Base-by-base conservation (phyloP, 768 basidiomycete species). In the Hericium erinaceus region DNA sequence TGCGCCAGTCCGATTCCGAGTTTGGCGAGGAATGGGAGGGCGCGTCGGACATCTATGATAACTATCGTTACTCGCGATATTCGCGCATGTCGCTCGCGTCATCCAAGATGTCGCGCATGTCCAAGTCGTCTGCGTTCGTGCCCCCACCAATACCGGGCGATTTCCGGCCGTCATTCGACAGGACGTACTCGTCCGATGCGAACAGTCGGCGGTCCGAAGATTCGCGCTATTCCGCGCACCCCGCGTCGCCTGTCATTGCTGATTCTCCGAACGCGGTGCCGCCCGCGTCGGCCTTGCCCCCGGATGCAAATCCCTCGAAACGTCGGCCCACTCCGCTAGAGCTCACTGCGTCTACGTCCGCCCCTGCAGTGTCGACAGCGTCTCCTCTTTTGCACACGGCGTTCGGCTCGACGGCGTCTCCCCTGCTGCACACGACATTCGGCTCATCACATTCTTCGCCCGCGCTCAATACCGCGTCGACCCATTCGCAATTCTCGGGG, bases 1-100 rank as follows among this genome's bases (percentile, higher is more conserved):
- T 22, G 16, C 44, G 44, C n/a, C 49, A 51, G 8, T 16, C 60
- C 7, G 56, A 48, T 2, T 64, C 64, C 16, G 63, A 62, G 13
- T 62, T 59, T 56, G 72, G 71, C 1, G 73, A 75, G 33, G 73
- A 84, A 55, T 88, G 86, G 81, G 87, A 89, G 55, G 81, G 80
- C 22, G 82, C 79, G 9, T 77, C 76, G 1, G 85, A 89, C 61
- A 89, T 91, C 53, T 91, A 91, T 60, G 89, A 91, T 67, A 80
- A 88, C 59, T 91, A 91, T 66, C 77, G 85, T 22, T 89, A 89
- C 61, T 87, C 86, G 18, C 73, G 83, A 5, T 77, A 75, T 54
- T 87, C 84, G 7, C 44, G 44, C 10, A 46, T 46, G 44, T 46
- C 44, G 16, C 44, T 46, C 0, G 72, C 81, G 56, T 74, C 74